Evolutionary conservation across 2,329 filamentous ascomycete genomes (phyloP), one percentile per base, ranked within the genome.

Genomic region (Aspergillus sp.): DNA sequence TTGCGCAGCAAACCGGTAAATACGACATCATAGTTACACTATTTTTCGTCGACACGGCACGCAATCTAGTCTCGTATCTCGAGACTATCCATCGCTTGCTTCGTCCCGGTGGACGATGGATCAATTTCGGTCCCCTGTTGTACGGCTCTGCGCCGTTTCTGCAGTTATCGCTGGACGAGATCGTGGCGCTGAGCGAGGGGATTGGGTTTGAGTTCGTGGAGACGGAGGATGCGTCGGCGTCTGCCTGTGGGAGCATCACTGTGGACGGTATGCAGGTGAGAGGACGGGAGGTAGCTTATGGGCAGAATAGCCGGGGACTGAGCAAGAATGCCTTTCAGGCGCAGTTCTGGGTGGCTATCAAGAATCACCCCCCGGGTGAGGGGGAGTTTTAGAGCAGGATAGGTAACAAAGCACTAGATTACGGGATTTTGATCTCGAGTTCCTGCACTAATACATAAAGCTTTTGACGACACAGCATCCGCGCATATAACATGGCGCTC

Each of bases 11-110:
- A 2, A 33, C 36, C 2, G 44, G 39, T 0, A 37, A 41, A 3
- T 75, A 62, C 46, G 71, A 76, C 33, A 57, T 64, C 1, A 51
- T 77, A 0, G 49, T 74, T 0, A 75, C 73, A 0, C 64, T 74
- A 26, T 77, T 75, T 53, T 76, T 77, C 52, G 75, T 77, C 41
- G 73, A 77, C 44, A 77, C 72, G 0, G 72, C 73, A 0, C 63
- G 71, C 1, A 76, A 76, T 33, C 48, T 75, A 1, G 60, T 74
- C 47, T 53, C 45, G 0, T 77, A 76, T 38, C 57, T 76, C 4
- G 69, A 75, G 22, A 72, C 64, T 0, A 75, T 75, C 26, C 57
- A 67, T 30, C 49, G 48, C 0, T 43, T 72, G 0, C 57, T 77
- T 2, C 61, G 55, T 26, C 47, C 50, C 0, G 71, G 69, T 0